These are phyloP conservation scores for Balakata baccata DNA, from an alignment of 345 rosid genomes.

Conservation along the genomic window DNA sequence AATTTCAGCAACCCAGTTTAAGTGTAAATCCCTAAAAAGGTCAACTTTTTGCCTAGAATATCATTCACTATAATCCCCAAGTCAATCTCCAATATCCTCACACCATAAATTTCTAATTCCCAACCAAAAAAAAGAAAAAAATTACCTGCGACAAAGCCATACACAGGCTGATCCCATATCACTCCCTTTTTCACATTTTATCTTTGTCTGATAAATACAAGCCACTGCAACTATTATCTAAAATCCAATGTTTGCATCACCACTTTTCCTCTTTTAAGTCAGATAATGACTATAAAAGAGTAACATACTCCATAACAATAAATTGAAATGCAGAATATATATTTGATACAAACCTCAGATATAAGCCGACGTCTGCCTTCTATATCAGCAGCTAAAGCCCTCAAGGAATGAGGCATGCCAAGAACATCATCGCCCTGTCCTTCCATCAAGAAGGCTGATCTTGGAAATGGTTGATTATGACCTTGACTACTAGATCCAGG, in stretches of 20 bases:
- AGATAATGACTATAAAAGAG: conserved; percentile 6
- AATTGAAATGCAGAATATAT: conserved; percentile 6
- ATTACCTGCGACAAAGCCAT: not conserved
- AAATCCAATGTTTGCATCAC: not conserved
- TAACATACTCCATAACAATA: not conserved
- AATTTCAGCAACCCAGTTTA: not conserved
- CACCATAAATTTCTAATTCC: not conserved
- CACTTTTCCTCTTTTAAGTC: not conserved
- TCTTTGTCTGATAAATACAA: not conserved
- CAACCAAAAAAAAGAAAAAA: not conserved
- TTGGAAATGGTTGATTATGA: conserved; percentile 44
- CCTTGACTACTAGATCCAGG: conserved; percentile 48
- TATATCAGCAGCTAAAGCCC: conserved; percentile 60
- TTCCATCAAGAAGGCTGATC: conserved; percentile 51
- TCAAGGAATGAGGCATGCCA: conserved; percentile 56
- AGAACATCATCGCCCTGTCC: conserved; percentile 52
- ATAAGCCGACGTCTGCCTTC: conserved; percentile 66
- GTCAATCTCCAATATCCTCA: not conserved
- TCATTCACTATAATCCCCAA: not conserved
- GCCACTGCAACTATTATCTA: not conserved
- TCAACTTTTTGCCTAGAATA: not conserved
- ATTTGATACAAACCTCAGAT: conserved; percentile 56
- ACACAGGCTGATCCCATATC: not conserved
- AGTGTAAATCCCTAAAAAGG: not conserved
- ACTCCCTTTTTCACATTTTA: not conserved